Base-by-base conservation (phyloP, 1,284 basidiomycete species). In the Cronartium ribicola region DNA sequence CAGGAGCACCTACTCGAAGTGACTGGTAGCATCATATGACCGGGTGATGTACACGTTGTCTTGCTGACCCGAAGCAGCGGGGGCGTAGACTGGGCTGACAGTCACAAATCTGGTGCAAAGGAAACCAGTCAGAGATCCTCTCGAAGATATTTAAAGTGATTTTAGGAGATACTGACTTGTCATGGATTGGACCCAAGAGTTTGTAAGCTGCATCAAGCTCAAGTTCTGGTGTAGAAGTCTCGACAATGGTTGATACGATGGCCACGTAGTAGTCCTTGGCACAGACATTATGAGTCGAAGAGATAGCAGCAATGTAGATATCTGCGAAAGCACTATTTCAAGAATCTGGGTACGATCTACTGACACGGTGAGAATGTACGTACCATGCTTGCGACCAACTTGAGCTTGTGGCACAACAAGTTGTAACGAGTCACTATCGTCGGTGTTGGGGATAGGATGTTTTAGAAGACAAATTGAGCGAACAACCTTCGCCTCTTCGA, bases 371-470 rank as follows among this genome's bases (percentile, higher is more conserved):
- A 36, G 43, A 61, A 55, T 36, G 20, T 51, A 82, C 88, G 79
- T 79, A 91, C 94, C 95, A 81, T 99, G 93, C 84, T 90, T 89
- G 78, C 96, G 85, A 78, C 87, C 86, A 77, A 99, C 94, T 84
- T 99, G 96, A 83, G 97, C 97, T 84, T 98, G 96, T 41, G 96
- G 96, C 78, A 99, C 96, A 83, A 99, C 94, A 79, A 99, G 92
- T 84, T 99, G 96, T 29, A 90, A 89, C 78, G 90, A 92, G 84
- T 98, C 96, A 67, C 89, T 85, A 80, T 98, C 90, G 61, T 98
- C 94, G 62, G 96, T 98, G 77, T 92, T 94, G 68, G 96, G 96
- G 78, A 99, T 96, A 62, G 95, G 92, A 83, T 98, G 96, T 84
- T 96, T 97, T 81, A 98, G 86, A 82, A 99, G 86, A 85, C 96